A percentile compares a stretch with the other conserved stretches of the same genome.
Evolutionary conservation across 176 grass and related monocot species (phyloP).

Genomic region (Saccharum officinarum): DNA sequence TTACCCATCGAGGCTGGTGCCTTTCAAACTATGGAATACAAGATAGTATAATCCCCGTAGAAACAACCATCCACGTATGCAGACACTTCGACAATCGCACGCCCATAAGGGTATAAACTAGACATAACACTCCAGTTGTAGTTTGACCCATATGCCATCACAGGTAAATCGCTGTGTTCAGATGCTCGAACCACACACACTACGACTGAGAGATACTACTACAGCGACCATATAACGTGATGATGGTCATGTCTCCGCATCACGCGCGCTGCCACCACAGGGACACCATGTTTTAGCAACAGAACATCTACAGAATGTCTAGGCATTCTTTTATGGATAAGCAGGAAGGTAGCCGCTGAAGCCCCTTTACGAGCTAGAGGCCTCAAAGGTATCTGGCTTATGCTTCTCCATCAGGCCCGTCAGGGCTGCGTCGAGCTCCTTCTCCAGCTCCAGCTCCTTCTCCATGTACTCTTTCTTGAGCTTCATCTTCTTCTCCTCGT

Average conservation of each 20-base stretch:
- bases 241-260: not conserved
- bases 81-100: no score
- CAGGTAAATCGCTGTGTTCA: not conserved
- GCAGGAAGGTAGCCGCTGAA: not conserved
- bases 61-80: no score
- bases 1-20: no score
- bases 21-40: no score
- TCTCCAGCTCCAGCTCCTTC: slow-evolving; percentile 62
- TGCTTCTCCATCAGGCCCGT: slow-evolving; percentile 69
- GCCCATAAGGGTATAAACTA: not conserved
- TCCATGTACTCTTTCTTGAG: slow-evolving; percentile 62
- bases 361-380: slow-evolving; percentile 33
- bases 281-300: not conserved
- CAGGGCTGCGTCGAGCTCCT: slow-evolving; percentile 49
- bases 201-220: not conserved
- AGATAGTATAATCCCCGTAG: no score
- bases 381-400: slow-evolving; percentile 61
- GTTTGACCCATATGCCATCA: not conserved
- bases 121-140: not conserved
- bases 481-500: slow-evolving; percentile 57
- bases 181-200: not conserved
- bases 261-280: not conserved
- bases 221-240: not conserved
- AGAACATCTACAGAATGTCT: not conserved
- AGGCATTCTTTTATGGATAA: no score